Evolutionary conservation across 2,329 filamentous ascomycete species (phyloP), one percentile per base, ranked within the genome.

Genomic region (Curvularia verruculosa): DNA sequence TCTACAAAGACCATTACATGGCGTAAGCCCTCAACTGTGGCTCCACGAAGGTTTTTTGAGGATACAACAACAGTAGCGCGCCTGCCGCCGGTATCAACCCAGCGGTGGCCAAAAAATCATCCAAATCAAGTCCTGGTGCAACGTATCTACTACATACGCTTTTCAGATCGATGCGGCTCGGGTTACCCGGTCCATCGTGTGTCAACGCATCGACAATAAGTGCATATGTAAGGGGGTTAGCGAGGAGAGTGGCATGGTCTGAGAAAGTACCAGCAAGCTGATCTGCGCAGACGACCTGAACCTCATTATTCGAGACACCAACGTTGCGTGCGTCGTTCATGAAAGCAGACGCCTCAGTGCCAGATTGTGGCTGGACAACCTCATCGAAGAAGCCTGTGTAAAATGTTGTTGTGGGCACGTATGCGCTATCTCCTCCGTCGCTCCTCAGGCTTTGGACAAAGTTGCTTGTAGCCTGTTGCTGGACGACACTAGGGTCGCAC

Each of bases 391-490:
- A 69, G 12, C 74, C 71, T 0, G 79, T 81, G 71, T 82, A 85
- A 44, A 86, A 73, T 0, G 77, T 82, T 0, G 84, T 85, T 0
- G 83, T 85, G 0, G 83, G 82, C 0, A 86, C 81, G 59, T 83
- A 85, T 4, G 81, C 82, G 1, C 79, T 81, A 50, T 82, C 81
- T 0, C 83, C 83, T 23, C 76, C 79, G 43, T 79, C 71, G 8
- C 59, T 59, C 12, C 82, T 76, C 3, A 85, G 67, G 0, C 73
- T 74, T 4, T 56, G 62, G 56, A 84, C 73, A 67, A 79, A 83
- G 3, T 77, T 72, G 26, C 75, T 78, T 37, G 76, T 75, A 54
- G 79, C 79, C 47, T 77, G 60, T 60, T 84, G 83, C 69, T 85
- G 82, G 5, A 81, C 67, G 24, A 84, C 65, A 5, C 77, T 63